phyloP scores from a whole-genome alignment of 148 eudicot species.

The Polygonum maritimum region DNA sequence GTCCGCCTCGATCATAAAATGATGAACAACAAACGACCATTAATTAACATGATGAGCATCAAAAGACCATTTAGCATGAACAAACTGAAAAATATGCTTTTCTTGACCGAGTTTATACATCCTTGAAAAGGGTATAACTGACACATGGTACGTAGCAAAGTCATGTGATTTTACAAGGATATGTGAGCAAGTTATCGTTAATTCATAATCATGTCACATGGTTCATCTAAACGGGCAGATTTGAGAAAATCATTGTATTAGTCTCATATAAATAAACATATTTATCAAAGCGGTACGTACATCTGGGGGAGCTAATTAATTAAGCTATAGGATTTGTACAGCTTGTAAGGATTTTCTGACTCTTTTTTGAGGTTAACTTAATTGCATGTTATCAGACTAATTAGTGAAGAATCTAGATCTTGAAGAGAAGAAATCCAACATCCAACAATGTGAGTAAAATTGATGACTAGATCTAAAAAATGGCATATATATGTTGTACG shows the following conservation, averaged over 20 bases:
- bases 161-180: not conserved
- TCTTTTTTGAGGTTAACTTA: not conserved
- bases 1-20: no score
- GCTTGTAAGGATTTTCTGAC: not conserved
- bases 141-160: not conserved
- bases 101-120: no score
- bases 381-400: not conserved
- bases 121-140: not conserved
- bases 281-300: not conserved
- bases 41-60: not conserved
- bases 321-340: not conserved
- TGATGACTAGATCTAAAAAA: not conserved
- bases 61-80: no score
- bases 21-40: not conserved
- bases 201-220: conserved; percentile 6
- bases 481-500: not conserved
- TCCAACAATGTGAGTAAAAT: not conserved
- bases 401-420: not conserved
- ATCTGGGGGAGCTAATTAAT: conserved; percentile 8
- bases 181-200: no score
- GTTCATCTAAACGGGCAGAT: not conserved
- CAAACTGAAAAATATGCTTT: no score
- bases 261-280: not conserved
- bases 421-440: not conserved
- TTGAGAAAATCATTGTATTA: not conserved